phyloP scores from a whole-genome alignment of 139 green algal species.

The Coelastrella sp. region DNA sequence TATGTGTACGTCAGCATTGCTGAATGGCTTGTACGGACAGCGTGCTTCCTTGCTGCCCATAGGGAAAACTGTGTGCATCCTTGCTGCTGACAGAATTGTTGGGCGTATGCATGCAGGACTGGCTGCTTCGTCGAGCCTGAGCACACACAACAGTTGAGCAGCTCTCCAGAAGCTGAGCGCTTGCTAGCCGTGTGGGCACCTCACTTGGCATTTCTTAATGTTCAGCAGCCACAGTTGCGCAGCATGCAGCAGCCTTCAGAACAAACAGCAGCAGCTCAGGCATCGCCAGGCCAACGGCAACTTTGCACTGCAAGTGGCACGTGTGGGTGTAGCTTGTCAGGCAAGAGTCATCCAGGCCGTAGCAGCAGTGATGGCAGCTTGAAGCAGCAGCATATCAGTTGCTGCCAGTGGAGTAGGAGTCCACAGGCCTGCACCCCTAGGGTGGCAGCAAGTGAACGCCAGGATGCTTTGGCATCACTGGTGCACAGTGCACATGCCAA shows the following conservation, averaged over 20 bases:
- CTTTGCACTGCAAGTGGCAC: slow-evolving; percentile 12
- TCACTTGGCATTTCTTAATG: slow-evolving; percentile 32
- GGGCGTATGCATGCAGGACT: not conserved
- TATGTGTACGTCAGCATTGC: not conserved
- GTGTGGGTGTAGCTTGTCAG: not conserved
- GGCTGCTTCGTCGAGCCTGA: slow-evolving; percentile 19
- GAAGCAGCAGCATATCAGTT: slow-evolving; percentile 35
- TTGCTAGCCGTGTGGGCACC: slow-evolving; percentile 38
- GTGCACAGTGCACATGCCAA: slow-evolving; percentile 5
- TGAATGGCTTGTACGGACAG: not conserved
- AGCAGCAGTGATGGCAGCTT: not conserved
- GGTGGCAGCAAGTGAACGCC: not conserved
- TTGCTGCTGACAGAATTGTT: too few relatives aligned
- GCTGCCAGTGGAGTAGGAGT: too few relatives aligned
- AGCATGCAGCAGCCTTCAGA: not conserved
- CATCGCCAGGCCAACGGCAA: slow-evolving; percentile 8
- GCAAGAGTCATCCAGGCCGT: not conserved
- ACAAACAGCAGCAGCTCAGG: not conserved
- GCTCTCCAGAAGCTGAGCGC: slow-evolving; percentile 14
- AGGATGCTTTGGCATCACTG: slow-evolving; percentile 5
- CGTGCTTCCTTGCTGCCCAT: not conserved
- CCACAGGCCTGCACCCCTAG: too few relatives aligned
- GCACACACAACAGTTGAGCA: slow-evolving; percentile 6
- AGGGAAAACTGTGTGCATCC: not conserved
- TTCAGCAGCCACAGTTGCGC: slow-evolving; percentile 18